These are phyloP conservation scores for Phytophthora tubulina DNA, from an alignment of 352 stramenopile species.

Conservation along the genomic window DNA sequence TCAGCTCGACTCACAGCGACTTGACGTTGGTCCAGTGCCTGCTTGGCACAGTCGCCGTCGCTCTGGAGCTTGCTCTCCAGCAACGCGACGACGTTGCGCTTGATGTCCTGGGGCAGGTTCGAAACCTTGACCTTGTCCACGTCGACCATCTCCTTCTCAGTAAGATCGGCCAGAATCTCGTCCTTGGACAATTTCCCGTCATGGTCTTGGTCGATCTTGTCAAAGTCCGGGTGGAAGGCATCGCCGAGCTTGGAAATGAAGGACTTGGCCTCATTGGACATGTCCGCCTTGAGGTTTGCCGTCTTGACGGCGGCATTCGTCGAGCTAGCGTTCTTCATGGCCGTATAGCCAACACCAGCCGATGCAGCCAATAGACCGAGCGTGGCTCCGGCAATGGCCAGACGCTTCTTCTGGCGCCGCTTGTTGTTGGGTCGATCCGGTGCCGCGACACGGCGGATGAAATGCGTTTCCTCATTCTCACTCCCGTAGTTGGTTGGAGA, in stretches of 20 bases:
- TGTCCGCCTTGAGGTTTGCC: constrained; percentile 21
- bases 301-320: constrained; percentile 14
- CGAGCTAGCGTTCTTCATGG: constrained; percentile 29
- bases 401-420: constrained; percentile 64
- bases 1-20: constrained; percentile 7
- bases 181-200: constrained; percentile 32
- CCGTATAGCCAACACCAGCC: constrained; percentile 56
- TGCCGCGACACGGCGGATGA: constrained; percentile 65
- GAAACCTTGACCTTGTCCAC: constrained; percentile 23
- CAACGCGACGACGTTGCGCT: constrained; percentile 25
- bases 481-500: constrained; percentile 67
- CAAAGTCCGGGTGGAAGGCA: constrained; percentile 51
- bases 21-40: constrained; percentile 20
- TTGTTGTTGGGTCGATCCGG: constrained; percentile 52
- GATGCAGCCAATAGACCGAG: constrained; percentile 55
- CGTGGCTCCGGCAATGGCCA: constrained; percentile 55
- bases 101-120: constrained; percentile 27
- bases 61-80: constrained; percentile 31
- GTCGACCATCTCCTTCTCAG: constrained; percentile 27
- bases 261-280: constrained; percentile 28
- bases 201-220: constrained; percentile 45
- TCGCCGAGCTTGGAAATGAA: constrained; percentile 51
- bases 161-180: constrained; percentile 29
- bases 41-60: constrained; percentile 26
- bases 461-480: constrained; percentile 70